A percentile compares a stretch with the other conserved stretches of the same genome.
phyloP scores from a whole-genome alignment of 352 stramenopile genomes.

The Saprolegnia parasitica region DNA sequence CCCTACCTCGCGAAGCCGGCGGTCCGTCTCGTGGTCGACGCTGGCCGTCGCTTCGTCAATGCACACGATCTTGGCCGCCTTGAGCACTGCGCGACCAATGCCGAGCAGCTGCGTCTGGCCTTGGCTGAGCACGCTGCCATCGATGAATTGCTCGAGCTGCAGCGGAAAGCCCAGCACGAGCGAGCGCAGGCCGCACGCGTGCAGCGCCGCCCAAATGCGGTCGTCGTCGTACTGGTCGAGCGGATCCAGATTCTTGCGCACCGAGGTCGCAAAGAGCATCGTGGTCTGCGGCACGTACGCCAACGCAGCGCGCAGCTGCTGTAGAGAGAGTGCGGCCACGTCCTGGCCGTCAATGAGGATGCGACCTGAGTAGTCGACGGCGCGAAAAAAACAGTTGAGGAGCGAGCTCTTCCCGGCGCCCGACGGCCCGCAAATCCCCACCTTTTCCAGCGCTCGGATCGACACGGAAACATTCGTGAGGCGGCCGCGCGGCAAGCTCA shows the following conservation, averaged over 20 bases:
- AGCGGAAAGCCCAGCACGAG: slow-evolving; percentile 40
- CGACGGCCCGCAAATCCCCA: slow-evolving; percentile 84
- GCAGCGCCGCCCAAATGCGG: slow-evolving; percentile 53
- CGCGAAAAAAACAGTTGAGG: slow-evolving; percentile 74
- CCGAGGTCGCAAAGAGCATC: slow-evolving; percentile 72
- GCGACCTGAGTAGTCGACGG: slow-evolving; percentile 47
- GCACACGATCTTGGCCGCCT: slow-evolving; percentile 90
- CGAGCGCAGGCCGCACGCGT: slow-evolving; percentile 44
- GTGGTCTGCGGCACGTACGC: slow-evolving; percentile 83
- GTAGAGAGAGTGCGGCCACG: slow-evolving; percentile 53
- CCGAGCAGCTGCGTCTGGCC: slow-evolving; percentile 73
- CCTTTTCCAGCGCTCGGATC: slow-evolving; percentile 51
- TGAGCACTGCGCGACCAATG: slow-evolving; percentile 74
- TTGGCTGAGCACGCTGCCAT: slow-evolving; percentile 56
- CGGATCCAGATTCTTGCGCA: slow-evolving; percentile 86
- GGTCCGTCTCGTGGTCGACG: slow-evolving; percentile 88
- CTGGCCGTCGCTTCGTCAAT: slow-evolving; percentile 89
- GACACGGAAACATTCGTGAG: slow-evolving; percentile 39
- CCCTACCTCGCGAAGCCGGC: slow-evolving; percentile 48
- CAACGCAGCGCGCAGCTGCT: slow-evolving; percentile 56
- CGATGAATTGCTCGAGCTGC: slow-evolving; percentile 39
- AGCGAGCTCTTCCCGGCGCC: slow-evolving; percentile 89
- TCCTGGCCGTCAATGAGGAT: slow-evolving; percentile 74
- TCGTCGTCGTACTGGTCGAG: slow-evolving; percentile 38
- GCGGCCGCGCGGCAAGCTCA: slow-evolving; percentile 33